Evolutionary conservation across 2,329 filamentous ascomycete species (phyloP), one percentile per base, ranked within the genome.

Genomic region (Colletotrichum sp.): DNA sequence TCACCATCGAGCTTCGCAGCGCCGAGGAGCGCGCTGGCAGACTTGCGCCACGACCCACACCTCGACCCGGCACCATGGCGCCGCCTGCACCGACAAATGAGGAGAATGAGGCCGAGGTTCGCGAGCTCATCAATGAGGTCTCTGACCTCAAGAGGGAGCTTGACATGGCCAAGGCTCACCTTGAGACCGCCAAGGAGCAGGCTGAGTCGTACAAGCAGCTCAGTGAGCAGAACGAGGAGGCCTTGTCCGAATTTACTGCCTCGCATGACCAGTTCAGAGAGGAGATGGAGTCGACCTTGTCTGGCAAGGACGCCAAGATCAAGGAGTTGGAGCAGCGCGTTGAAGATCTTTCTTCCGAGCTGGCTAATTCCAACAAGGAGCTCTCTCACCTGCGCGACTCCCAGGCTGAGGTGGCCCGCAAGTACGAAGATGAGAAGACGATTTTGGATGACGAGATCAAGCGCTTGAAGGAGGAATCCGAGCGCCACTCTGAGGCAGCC

Each of bases 151-250:
- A 95, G 84, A 94, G 95, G 68, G 95, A 98, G 80, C 89, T 99
- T 13, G 95, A 98, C 71, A 88, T 98, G 76, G 91, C 94, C 15
- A 94, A 92, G 79, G 91, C 92, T 8, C 95, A 98, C 80, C 88
- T 99, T 15, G 95, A 98, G 79, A 94, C 93, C 80, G 92, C 95
- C 16, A 95, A 95, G 84, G 90, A 92, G 44, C 94, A 98, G 81
- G 93, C 93, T 55, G 95, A 98, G 81, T 93, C 95, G 80, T 99
- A 98, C 89, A 96, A 95, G 84, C 91, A 93, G 66, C 95, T 99
- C 79, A 96, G 95, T 79, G 95, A 98, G 84, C 90, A 92, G 36
- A 93, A 95, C 3, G 97, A 99, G 83, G 96, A 99, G 79, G 94
- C 96, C 67, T 89, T 99, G 18, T 92, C 95, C 78, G 95, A 93